A percentile compares a stretch with the other conserved stretches of the same genome.
Conservation (phyloP, 1,139 yeast species). For the Fermentozyma sake region DNA sequence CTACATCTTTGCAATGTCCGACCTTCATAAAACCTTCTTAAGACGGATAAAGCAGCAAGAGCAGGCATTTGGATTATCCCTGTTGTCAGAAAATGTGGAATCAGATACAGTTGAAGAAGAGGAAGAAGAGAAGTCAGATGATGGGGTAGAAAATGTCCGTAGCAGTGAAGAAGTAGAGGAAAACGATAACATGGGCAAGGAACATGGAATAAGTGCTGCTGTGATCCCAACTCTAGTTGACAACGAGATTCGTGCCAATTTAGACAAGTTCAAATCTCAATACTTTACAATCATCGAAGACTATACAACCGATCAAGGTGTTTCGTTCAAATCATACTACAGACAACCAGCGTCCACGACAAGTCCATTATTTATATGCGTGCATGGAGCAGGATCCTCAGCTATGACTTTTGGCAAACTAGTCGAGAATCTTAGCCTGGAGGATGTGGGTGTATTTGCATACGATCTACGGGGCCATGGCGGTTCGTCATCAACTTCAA, state of each 20-base stretch:
- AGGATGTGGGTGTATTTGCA: conserved; percentile 50
- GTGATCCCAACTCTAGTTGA: no score
- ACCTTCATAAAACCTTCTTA: conserved; percentile 36
- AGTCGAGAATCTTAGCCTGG: conserved; percentile 17
- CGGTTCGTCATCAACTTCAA: conserved; percentile 20
- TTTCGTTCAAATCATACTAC: conserved; percentile 53
- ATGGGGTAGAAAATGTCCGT: not conserved
- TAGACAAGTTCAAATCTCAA: conserved; percentile 6
- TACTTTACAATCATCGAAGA: conserved; percentile 7
- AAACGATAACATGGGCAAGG: no score
- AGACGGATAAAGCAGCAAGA: conserved; percentile 38
- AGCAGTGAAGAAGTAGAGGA: not conserved
- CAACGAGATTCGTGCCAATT: no score
- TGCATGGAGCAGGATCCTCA: conserved; percentile 95
- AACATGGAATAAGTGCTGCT: no score
- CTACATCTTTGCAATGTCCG: no score
- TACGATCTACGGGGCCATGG: conserved; percentile 91
- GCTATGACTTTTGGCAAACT: conserved; percentile 70
- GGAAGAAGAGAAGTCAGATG: not conserved
- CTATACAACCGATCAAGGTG: conserved; percentile 3
- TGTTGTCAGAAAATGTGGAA: not conserved
- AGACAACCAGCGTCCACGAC: conserved; percentile 42
- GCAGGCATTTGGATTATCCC: conserved; percentile 22
- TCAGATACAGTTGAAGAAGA: not conserved
- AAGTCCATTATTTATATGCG: conserved; percentile 63